These are phyloP conservation scores for Peribolospora baueri DNA, from an alignment of 768 basidiomycete species.

Conservation along the genomic window DNA sequence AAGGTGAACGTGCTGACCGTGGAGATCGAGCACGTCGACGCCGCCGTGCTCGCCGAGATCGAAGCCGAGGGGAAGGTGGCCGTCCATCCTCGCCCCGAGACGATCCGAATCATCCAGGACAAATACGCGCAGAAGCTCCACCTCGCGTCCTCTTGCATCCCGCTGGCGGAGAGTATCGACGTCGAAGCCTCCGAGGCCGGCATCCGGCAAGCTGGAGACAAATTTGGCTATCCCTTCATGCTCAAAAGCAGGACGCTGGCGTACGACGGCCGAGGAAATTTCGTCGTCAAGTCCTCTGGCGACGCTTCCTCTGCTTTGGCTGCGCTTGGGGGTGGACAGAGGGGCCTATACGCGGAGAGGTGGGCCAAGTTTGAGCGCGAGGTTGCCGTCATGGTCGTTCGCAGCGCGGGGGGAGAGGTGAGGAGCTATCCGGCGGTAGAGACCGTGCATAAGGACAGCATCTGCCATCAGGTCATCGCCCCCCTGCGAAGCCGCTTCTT, in stretches of 20 bases:
- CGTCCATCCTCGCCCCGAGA: constrained; percentile 55
- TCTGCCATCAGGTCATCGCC: constrained; percentile 78
- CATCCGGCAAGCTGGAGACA: constrained; percentile 11
- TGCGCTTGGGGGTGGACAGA: constrained; percentile 30
- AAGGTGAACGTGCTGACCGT: constrained; percentile 73
- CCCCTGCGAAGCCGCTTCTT: constrained; percentile 32
- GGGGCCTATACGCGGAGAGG: constrained; percentile 75
- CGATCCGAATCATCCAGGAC: constrained; percentile 65
- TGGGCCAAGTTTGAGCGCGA: constrained; percentile 76
- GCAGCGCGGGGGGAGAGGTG: constrained; percentile 45
- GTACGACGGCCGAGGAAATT: constrained; percentile 91
- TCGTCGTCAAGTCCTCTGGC: constrained; percentile 34
- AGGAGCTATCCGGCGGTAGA: constrained; percentile 75
- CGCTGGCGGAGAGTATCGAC: constrained; percentile 35
- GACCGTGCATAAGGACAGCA: constrained; percentile 78
- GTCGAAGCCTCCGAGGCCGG: constrained; percentile 30
- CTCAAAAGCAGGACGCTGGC: constrained; percentile 84
- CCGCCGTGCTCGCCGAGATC: constrained; percentile 40
- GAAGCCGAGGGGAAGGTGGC: constrained; percentile 17
- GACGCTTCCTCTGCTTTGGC: constrained; percentile 27
- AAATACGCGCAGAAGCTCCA: constrained; percentile 41
- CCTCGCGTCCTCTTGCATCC: constrained; percentile 28
- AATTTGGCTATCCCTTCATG: constrained; percentile 71
- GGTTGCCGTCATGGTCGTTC: constrained; percentile 91
- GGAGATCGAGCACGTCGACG: constrained; percentile 92